phyloP scores from a whole-genome alignment of 306 rosid species.

The Calophaca sinica region DNA sequence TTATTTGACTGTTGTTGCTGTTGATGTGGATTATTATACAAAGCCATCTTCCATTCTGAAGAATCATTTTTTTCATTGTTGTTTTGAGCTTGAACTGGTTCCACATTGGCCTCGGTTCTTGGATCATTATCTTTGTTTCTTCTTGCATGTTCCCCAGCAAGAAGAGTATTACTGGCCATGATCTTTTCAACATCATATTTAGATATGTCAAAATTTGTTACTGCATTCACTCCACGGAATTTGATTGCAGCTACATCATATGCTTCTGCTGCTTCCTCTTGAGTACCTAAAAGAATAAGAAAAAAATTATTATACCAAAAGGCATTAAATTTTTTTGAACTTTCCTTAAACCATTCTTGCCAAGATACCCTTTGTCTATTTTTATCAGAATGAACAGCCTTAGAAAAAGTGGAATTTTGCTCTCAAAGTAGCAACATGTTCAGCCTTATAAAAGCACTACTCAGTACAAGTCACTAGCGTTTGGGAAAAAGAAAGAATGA shows the following conservation, averaged over 20 bases:
- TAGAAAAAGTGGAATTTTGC: constrained; percentile 51
- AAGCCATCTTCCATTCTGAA: constrained; percentile 68
- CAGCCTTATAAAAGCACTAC: constrained; percentile 68
- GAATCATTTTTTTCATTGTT: constrained; percentile 41
- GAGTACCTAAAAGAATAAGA: constrained; percentile 71
- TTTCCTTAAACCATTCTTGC: constrained; percentile 40
- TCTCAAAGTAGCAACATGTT: constrained; percentile 47
- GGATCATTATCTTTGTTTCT: constrained; percentile 62
- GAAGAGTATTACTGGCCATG: constrained; percentile 85
- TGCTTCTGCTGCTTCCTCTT: constrained; percentile 99
- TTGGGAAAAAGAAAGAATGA: constrained; percentile 40
- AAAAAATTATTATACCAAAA: background rate
- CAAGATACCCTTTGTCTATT: constrained; percentile 35
- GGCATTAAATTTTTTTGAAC: constrained; percentile 9
- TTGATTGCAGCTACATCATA: constrained; percentile 96
- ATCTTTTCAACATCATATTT: constrained; percentile 88
- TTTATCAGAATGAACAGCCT: constrained; percentile 53
- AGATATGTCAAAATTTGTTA: constrained; percentile 89
- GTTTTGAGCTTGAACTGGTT: constrained; percentile 42
- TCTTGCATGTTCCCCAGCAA: constrained; percentile 81
- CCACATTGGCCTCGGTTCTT: constrained; percentile 49
- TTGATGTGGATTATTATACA: constrained; percentile 50
- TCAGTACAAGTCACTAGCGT: constrained; percentile 39
- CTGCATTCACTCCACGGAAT: constrained; percentile 88
- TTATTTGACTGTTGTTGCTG: constrained; percentile 40